phyloP scores from a whole-genome alignment of 2,329 filamentous ascomycete species.

The Cladophialophora yegresii region DNA sequence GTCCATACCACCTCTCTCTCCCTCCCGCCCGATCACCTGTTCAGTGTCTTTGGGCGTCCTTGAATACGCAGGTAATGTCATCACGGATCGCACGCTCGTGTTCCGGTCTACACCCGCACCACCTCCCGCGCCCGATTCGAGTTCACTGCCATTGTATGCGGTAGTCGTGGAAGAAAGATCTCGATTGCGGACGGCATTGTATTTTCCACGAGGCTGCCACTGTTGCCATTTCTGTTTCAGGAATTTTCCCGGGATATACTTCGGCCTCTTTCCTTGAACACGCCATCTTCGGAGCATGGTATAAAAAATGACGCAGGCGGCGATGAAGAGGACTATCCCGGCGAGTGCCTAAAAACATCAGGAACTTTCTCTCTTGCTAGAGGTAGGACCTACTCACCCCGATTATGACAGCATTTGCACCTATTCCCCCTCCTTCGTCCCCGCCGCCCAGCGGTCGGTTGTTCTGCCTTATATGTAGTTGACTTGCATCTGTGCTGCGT shows the following conservation, averaged over 20 bases:
- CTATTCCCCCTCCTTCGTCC: conserved; percentile 13
- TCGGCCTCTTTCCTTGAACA: conserved; percentile 30
- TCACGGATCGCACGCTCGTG: conserved; percentile 86
- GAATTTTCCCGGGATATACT: conserved; percentile 30
- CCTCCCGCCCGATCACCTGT: conserved; percentile 80
- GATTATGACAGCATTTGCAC: conserved; percentile 24
- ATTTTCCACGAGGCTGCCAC: conserved; percentile 35
- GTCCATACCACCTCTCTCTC: conserved; percentile 89
- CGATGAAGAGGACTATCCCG: conserved; percentile 23
- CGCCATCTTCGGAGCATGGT: conserved; percentile 29
- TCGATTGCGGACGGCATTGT: conserved; percentile 28
- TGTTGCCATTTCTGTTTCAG: conserved; percentile 34
- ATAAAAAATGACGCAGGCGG: conserved; percentile 24
- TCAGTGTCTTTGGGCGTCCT: conserved; percentile 72
- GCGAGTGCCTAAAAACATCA: conserved; percentile 25
- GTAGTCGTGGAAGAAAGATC: conserved; percentile 29
- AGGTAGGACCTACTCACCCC: conserved; percentile 22
- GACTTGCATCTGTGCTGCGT: neutral
- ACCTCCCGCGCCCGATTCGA: conserved; percentile 17
- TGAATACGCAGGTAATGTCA: conserved; percentile 87
- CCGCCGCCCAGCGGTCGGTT: neutral
- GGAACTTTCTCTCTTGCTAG: neutral
- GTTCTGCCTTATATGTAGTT: conserved; percentile 16
- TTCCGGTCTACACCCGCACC: conserved; percentile 68
- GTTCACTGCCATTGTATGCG: conserved; percentile 28